Evolutionary conservation across 2,329 filamentous ascomycete species (phyloP).

Genomic region (Fusarium robinianum): DNA sequence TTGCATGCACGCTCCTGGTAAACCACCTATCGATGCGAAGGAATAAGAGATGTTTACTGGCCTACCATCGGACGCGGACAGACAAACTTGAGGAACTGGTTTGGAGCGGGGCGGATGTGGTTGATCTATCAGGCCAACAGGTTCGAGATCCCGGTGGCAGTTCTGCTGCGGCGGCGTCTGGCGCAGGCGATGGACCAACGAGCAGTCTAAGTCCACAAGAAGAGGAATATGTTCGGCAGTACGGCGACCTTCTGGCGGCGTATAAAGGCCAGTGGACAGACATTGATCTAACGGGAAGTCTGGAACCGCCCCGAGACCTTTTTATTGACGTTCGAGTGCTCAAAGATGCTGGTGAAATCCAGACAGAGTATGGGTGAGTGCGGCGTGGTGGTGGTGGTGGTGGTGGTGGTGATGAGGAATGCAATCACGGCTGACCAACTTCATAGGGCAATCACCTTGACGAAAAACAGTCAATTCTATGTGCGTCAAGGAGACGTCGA

Average conservation of each 20-base stretch:
- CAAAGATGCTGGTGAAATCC: conserved; percentile 96
- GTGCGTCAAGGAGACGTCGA: conserved; percentile 96
- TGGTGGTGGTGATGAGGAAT: neutral
- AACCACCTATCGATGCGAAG: conserved; percentile 94
- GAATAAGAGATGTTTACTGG: conserved; percentile 93
- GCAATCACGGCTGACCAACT: conserved; percentile 28
- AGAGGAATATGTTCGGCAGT: conserved; percentile 92
- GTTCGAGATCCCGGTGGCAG: conserved; percentile 45
- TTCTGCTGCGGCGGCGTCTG: conserved; percentile 39
- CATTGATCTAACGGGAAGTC: conserved; percentile 88
- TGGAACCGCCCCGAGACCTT: conserved; percentile 91
- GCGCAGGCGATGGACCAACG: conserved; percentile 56
- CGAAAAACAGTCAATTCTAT: conserved; percentile 98
- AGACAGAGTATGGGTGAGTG: conserved; percentile 95
- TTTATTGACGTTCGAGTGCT: conserved; percentile 97
- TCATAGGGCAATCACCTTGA: conserved; percentile 85
- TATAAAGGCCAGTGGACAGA: conserved; percentile 99
- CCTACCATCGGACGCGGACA: conserved; percentile 87
- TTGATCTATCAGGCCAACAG: conserved; percentile 69
- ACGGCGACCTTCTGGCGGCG: conserved; percentile 87
- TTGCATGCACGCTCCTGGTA: conserved; percentile 86
- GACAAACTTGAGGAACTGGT: conserved; percentile 93
- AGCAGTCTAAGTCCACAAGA: conserved; percentile 93
- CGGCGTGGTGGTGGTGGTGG: neutral
- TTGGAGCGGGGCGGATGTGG: conserved; percentile 85